Evolutionary conservation across 441 rosid genomes (phyloP), one percentile per base, ranked within the genome.

Genomic region (Theobroma grandiflorum): DNA sequence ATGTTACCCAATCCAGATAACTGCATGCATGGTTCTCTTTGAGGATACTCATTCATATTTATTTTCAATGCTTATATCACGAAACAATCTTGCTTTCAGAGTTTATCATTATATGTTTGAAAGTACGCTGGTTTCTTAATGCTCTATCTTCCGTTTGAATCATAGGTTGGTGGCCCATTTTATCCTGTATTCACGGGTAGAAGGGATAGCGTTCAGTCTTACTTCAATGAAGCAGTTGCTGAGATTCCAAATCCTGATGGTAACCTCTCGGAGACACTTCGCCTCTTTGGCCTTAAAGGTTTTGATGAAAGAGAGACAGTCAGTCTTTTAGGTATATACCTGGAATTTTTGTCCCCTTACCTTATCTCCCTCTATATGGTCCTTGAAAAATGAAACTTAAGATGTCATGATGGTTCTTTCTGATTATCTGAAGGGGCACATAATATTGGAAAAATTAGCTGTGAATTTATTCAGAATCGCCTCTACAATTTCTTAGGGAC

Each of bases 171-270:
- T 63, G 90, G 90, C 43, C 90, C 91, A 2, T 87, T 82, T 79
- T 88, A 90, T 84, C 91, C 90, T 10, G 84, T 90, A 47, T 79
- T 85, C 38, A 90, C 91, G 0, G 91, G 93, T 66, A 84, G 89
- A 75, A 87, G 81, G 77, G 93, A 88, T 78, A 87, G 93, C 66
- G 58, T 49, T 26, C 38, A 45, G 50, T 90, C 91, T 76, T 78
- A 85, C 76, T 84, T 53, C 70, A 16, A 77, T 15, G 86, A 88
- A 74, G 89, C 86, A 42, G 65, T 42, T 79, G 69, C 79, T 68
- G 88, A 81, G 37, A 81, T 90, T 42, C 90, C 93, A 33, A 82
- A 45, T 20, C 93, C 93, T 1, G 79, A 68, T 16, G 84, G 72
- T 50, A 82, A 82, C 63, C 71, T 90, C 55, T 50, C 47, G 20